phyloP scores from a whole-genome alignment of 225 moss, liverwort and hornwort species.

The Sphagnum tenellum region DNA sequence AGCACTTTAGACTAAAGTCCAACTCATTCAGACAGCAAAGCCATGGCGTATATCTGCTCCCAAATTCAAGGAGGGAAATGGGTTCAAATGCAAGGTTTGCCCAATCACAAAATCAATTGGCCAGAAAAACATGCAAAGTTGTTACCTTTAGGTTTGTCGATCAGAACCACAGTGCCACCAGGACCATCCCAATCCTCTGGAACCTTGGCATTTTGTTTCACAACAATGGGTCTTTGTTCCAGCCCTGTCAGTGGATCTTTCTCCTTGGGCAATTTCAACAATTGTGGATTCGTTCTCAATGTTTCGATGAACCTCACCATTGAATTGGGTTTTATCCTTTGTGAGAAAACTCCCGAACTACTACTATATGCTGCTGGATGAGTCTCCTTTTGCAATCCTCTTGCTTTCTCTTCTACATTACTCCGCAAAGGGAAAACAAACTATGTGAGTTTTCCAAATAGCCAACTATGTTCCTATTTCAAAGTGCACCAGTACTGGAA shows the following conservation, averaged over 20 bases:
- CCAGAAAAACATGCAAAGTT: not conserved
- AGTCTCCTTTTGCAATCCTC: not conserved
- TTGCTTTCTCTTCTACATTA: not conserved
- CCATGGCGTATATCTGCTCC: no score
- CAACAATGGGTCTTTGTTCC: slow-evolving; percentile 14
- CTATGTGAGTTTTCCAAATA: no score
- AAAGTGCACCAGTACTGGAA: no score
- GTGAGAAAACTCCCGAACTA: not conserved
- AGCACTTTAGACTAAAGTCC: no score
- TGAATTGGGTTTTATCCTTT: not conserved
- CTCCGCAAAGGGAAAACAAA: not conserved
- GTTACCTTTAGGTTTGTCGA: slow-evolving; percentile 87
- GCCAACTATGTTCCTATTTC: no score
- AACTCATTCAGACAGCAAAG: no score
- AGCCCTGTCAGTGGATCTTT: slow-evolving; percentile 17
- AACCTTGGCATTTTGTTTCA: slow-evolving; percentile 37
- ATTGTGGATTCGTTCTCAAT: slow-evolving; percentile 1
- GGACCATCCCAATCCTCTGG: slow-evolving; percentile 70
- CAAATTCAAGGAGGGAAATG: no score
- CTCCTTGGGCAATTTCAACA: slow-evolving; percentile 3
- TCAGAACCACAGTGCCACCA: slow-evolving; percentile 76
- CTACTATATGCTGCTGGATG: not conserved
- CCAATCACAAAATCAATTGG: not conserved
- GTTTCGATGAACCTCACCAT: slow-evolving; percentile 1
- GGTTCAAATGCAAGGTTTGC: not conserved